These are phyloP conservation scores for Salmacisia buchloeana DNA, from an alignment of 1,284 basidiomycete species.

Conservation along the genomic window DNA sequence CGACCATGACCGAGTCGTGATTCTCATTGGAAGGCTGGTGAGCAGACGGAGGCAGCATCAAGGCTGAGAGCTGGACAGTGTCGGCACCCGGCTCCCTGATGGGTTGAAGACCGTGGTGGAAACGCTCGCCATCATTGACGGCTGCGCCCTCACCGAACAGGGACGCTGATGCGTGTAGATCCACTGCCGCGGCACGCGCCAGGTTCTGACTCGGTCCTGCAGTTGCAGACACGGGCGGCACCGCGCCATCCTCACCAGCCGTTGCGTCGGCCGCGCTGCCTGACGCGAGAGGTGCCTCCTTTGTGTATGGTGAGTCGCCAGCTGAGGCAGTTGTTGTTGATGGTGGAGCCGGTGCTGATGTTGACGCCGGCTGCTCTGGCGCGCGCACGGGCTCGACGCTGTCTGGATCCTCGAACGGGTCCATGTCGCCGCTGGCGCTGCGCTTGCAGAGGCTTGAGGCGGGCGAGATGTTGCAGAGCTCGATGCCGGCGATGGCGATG, in stretches of 20 bases:
- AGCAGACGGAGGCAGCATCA: background rate
- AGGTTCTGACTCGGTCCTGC: background rate
- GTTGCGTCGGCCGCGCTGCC: background rate
- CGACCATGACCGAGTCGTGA: background rate
- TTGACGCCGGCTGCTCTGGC: background rate
- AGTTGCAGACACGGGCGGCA: background rate
- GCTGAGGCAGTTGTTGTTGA: background rate
- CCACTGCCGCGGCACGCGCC: background rate
- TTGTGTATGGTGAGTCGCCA: too few relatives aligned
- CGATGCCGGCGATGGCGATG: background rate
- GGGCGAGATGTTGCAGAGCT: background rate
- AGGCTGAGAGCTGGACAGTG: background rate
- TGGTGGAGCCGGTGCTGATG: background rate
- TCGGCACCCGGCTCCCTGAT: background rate
- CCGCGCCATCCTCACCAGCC: background rate
- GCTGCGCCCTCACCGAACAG: constrained; percentile 2
- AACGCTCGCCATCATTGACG: background rate
- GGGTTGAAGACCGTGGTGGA: background rate
- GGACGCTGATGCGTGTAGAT: background rate
- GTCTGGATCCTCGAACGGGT: constrained; percentile 4
- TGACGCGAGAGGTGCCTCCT: too few relatives aligned
- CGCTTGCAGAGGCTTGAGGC: too few relatives aligned
- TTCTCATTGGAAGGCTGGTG: background rate
- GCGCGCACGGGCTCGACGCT: background rate
- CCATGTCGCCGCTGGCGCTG: background rate